Conservation (phyloP, 345 rosid species). For the Rhizophora mangle region DNA sequence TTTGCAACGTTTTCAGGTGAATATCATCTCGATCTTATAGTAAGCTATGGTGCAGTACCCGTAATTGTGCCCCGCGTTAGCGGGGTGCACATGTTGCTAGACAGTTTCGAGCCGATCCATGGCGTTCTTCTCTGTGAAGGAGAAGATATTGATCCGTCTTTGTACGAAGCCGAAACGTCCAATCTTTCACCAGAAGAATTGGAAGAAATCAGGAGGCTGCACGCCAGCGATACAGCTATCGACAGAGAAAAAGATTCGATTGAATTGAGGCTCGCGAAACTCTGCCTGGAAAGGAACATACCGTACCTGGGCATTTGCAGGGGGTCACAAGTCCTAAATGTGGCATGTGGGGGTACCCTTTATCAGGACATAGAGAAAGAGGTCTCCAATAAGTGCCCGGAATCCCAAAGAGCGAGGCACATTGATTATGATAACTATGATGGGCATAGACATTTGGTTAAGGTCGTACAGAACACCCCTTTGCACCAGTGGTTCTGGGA, state of each 20-base stretch:
- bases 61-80: conserved; percentile 75
- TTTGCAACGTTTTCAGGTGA: conserved; percentile 51
- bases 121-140: conserved; percentile 95
- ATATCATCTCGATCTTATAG: conserved; percentile 87
- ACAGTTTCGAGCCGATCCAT: conserved; percentile 88
- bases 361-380: conserved; percentile 68
- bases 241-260: conserved; percentile 81
- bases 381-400: conserved; percentile 29
- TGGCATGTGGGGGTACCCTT: conserved; percentile 84
- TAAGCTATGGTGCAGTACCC: conserved; percentile 73
- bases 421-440: conserved; percentile 76
- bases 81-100: conserved; percentile 67
- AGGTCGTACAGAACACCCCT: conserved; percentile 55
- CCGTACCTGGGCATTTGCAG: conserved; percentile 85
- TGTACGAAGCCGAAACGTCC: conserved; percentile 48
- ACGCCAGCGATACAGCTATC: conserved; percentile 63
- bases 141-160: conserved; percentile 83
- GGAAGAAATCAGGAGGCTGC: conserved; percentile 63
- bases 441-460: conserved; percentile 64
- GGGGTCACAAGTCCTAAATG: conserved; percentile 79
- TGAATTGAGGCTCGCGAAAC: conserved; percentile 66
- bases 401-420: conserved; percentile 41
- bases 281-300: conserved; percentile 77
- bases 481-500: conserved; percentile 64
- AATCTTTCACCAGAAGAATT: conserved; percentile 57